Base-by-base conservation (phyloP, 2,329 filamentous ascomycete species). In the Botryotinia calthae region DNA sequence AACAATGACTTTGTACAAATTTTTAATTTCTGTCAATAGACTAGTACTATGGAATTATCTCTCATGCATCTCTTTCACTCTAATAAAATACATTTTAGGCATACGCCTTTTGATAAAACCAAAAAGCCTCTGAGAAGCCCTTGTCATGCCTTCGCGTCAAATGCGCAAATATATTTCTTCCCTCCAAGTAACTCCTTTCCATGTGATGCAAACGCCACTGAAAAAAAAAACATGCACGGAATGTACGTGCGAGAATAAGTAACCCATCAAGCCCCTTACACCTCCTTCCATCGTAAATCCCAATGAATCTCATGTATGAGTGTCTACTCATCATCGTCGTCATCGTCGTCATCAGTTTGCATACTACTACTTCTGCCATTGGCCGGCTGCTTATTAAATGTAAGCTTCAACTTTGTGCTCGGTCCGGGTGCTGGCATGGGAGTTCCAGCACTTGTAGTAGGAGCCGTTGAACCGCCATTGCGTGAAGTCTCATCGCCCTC, bases 401-500 rank as follows among this genome's bases (percentile, higher is more conserved):
- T 91, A 75, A 95, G 85, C 84, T 92, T 94, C 82, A 95, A 66
- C 73, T 79, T 95, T 31, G 86, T 72, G 40, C 62, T 72, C 20
- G 72, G 82, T 75, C 84, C 86, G 40, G 85, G 81, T 74, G 85
- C 81, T 51, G 89, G 87, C 78, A 91, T 85, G 37, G 93, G 92
- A 40, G 92, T 95, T 68, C 87, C 87, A 28, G 86, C 85, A 73
- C 84, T 87, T 9, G 88, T 86, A 20, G 86, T 87, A n/a, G 87
- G 86, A 44, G 87, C 84, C 37, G 78, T 79, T 42, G 80, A 81
- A 22, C 79, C 79, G 42, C 77, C 79, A 69, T 81, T 80, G 34
- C 79, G 76, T 59, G 79, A 80, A 48, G 77, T 77, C 56, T 78
- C 77, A 76, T 90, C 88, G 2, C 88, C 83, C 56, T 88, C 87